Evolutionary conservation across 352 stramenopile species (phyloP).

Genomic region (Pythium aphanidermatum): DNA sequence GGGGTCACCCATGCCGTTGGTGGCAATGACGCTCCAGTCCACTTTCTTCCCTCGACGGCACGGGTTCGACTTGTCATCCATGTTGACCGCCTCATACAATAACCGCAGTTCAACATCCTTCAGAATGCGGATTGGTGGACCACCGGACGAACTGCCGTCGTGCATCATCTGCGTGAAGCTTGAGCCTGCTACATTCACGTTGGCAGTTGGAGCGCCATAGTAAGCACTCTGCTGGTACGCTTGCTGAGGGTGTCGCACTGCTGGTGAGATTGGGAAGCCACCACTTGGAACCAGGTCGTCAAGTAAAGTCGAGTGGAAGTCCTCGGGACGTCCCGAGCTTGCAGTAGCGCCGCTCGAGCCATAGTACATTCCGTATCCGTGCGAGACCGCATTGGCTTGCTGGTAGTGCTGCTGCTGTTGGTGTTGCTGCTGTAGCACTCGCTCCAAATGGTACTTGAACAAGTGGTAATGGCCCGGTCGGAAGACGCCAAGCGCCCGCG

Average conservation of each 20-base stretch:
- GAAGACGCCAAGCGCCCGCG: constrained; percentile 13
- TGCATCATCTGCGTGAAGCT: constrained; percentile 22
- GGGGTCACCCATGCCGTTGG: constrained; percentile 58
- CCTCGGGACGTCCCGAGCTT: constrained; percentile 2
- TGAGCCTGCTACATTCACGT: background rate
- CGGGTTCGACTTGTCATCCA: constrained; percentile 54
- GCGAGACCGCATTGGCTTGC: background rate
- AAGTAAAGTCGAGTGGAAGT: constrained; percentile 18
- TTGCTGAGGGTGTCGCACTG: constrained; percentile 2
- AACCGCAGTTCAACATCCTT: constrained; percentile 47
- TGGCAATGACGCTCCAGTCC: constrained; percentile 65
- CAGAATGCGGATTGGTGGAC: constrained; percentile 36
- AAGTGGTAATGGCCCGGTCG: constrained; percentile 15
- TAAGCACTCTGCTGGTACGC: constrained; percentile 10
- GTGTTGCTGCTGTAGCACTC: constrained; percentile 13
- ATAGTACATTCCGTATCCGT: constrained; percentile 15
- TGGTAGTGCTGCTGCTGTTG: constrained; percentile 7
- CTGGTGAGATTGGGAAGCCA: constrained; percentile 11
- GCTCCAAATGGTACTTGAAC: constrained; percentile 21
- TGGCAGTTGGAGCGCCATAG: constrained; percentile 6
- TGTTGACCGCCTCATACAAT: constrained; percentile 68
- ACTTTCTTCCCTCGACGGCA: constrained; percentile 71
- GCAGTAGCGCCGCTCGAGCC: background rate
- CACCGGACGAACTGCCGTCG: background rate
- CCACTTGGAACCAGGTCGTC: constrained; percentile 13